These are phyloP conservation scores for Maudiozyma turicensis DNA, from an alignment of 805 yeast genomes.

Conservation along the genomic window DNA sequence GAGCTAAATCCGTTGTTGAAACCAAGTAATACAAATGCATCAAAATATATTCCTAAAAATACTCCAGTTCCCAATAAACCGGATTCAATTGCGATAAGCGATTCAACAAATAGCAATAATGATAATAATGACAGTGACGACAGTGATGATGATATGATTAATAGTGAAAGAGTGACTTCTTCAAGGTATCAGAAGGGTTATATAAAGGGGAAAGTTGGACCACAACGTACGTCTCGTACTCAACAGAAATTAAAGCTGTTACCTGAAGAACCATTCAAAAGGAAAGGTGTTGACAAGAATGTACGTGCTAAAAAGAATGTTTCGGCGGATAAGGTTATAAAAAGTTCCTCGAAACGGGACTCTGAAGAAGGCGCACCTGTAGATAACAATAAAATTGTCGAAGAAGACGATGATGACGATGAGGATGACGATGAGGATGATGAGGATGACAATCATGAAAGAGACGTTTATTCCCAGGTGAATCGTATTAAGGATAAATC, in stretches of 20 bases:
- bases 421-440: constrained; percentile 6
- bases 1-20: not conserved
- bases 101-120: not conserved
- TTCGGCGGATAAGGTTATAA: not conserved
- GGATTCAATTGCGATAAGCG: too few species aligned
- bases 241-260: constrained; percentile 62
- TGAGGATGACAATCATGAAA: constrained; percentile 12
- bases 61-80: not conserved
- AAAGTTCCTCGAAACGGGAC: not conserved
- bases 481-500: constrained; percentile 74
- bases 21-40: not conserved
- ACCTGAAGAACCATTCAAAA: constrained; percentile 44
- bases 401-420: not conserved
- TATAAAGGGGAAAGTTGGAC: constrained; percentile 31
- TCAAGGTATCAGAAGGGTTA: not conserved
- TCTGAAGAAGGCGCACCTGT: not conserved
- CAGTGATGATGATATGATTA: not conserved
- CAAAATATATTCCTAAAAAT: not conserved
- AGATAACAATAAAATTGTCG: not conserved
- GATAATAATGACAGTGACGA: not conserved
- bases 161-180: not conserved
- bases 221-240: constrained; percentile 67
- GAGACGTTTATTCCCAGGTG: constrained; percentile 75
- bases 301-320: not conserved
- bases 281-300: not conserved